Evolutionary conservation across 805 yeast species (phyloP).

Genomic region (Candida pini): DNA sequence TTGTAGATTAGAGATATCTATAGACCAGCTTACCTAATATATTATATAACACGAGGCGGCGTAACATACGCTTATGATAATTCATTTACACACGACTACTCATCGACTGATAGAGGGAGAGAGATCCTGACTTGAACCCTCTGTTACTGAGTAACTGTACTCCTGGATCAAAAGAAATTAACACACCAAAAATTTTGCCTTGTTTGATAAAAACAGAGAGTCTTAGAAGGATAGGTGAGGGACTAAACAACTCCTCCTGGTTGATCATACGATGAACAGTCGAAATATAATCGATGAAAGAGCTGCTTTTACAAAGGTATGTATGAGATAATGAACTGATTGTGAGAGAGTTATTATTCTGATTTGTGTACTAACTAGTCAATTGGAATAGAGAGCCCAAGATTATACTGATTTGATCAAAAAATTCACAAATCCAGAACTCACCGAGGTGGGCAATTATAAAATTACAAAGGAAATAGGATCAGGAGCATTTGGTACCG

Average conservation of each 20-base stretch:
- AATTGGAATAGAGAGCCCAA: conserved; percentile 22
- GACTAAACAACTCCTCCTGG: no score
- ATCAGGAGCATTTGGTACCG: conserved; percentile 90
- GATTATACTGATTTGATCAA: conserved; percentile 34
- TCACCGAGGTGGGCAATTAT: conserved; percentile 77
- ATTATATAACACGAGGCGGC: no score
- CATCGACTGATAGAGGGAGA: no score
- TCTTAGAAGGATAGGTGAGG: no score
- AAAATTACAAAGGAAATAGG: conserved; percentile 70
- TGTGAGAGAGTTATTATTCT: neutral
- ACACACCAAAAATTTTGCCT: no score
- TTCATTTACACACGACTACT: no score
- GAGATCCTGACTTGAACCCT: neutral
- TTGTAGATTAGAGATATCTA: neutral
- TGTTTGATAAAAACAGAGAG: no score
- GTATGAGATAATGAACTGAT: conserved; percentile 3
- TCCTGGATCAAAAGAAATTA: no score
- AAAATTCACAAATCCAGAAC: conserved; percentile 32
- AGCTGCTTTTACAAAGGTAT: conserved; percentile 24
- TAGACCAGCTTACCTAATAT: no score
- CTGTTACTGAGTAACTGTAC: no score
- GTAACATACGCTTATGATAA: no score
- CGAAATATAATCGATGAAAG: conserved; percentile 26
- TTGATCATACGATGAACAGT: conserved; percentile 16
- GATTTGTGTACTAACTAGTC: conserved; percentile 1